Percentiles rank a stretch among this genome's conserved stretches.
phyloP scores from a whole-genome alignment of 2,329 filamentous ascomycete species.

The Rhinocladiella similis region DNA sequence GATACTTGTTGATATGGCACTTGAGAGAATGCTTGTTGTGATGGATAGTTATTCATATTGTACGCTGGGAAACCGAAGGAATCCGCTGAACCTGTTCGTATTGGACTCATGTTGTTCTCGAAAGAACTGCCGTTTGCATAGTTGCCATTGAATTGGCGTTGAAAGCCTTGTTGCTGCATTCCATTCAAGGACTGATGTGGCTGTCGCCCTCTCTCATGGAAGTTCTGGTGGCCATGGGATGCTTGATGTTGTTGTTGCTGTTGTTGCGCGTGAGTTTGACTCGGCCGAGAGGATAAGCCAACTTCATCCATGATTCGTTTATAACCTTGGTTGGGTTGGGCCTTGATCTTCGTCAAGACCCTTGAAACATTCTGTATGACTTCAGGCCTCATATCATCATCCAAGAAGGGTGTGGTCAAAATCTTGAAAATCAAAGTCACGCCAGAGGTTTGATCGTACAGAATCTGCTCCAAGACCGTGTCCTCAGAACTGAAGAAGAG shows the following conservation, averaged over 20 bases:
- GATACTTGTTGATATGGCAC: slow-evolving; percentile 43
- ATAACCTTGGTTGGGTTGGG: slow-evolving; percentile 91
- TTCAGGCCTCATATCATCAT: slow-evolving; percentile 82
- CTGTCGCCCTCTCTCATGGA: slow-evolving; percentile 45
- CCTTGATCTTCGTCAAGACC: slow-evolving; percentile 86
- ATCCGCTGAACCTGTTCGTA: slow-evolving; percentile 38
- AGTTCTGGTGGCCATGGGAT: slow-evolving; percentile 35
- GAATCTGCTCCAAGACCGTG: slow-evolving; percentile 81
- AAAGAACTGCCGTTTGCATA: slow-evolving; percentile 40
- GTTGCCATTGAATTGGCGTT: slow-evolving; percentile 45
- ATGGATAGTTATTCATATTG: slow-evolving; percentile 36
- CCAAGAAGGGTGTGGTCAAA: slow-evolving; percentile 93
- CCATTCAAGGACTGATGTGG: slow-evolving; percentile 37
- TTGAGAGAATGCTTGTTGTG: slow-evolving; percentile 38
- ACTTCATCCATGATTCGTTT: slow-evolving; percentile 99
- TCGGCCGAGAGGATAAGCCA: slow-evolving; percentile 65
- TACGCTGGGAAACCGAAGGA: slow-evolving; percentile 42
- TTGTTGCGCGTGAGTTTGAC: slow-evolving; percentile 38
- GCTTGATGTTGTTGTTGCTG: slow-evolving; percentile 30
- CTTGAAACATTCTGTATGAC: slow-evolving; percentile 90
- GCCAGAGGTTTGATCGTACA: slow-evolving; percentile 87
- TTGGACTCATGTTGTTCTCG: slow-evolving; percentile 37
- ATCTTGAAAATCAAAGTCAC: slow-evolving; percentile 98
- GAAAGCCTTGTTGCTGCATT: slow-evolving; percentile 37
- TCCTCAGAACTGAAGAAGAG: slow-evolving; percentile 91